Base-by-base conservation (phyloP, 2,329 filamentous ascomycete species). In the Paracoccidioides brasiliensis region DNA sequence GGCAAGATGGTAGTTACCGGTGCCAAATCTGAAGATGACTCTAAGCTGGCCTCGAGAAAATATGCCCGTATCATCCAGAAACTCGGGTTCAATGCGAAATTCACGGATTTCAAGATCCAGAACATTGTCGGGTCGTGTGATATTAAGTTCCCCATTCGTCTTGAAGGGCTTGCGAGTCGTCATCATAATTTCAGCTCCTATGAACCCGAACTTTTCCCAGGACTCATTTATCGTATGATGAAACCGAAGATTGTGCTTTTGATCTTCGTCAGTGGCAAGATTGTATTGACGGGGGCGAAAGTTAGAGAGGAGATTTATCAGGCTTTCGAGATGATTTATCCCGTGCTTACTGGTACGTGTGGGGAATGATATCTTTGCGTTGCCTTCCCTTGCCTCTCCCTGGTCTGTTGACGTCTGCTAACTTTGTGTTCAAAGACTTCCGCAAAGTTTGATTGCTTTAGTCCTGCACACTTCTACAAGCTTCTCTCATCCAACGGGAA, bases 171-270 rank as follows among this genome's bases (percentile, higher is more conserved):
- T 70, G 93, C 93, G 14, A 93, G 86, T 64, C 89, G 90, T 75
- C 93, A 98, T 80, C 91, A 97, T 80, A 95, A 95, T 77, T 98
- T 97, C 83, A 94, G 88, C 75, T 96, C 90, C 56, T 98, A 98
- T 74, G 93, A 98, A 74, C 93, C 93, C 63, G 93, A 98, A 71
- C 74, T 98, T 71, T 98, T 97, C 81, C 93, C 93, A 67, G 93
- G 93, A 82, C 84, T 98, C 53, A 98, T 98, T 76, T 98, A 98
- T 76, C 90, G 93, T 72, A 98, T 98, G 93, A 96, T 97, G 80
- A 97, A 97, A 80, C 93, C 93, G 22, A 97, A 97, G 83, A 95
- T 97, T 64, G 91, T 97, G 54, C 83, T 97, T 32, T 78, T 97
- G 69, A 96, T 98, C 73, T 97, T 97, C 77, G 91, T 97, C 67